Conservation (phyloP, 768 basidiomycete species). For the Agaricus blazei region DNA sequence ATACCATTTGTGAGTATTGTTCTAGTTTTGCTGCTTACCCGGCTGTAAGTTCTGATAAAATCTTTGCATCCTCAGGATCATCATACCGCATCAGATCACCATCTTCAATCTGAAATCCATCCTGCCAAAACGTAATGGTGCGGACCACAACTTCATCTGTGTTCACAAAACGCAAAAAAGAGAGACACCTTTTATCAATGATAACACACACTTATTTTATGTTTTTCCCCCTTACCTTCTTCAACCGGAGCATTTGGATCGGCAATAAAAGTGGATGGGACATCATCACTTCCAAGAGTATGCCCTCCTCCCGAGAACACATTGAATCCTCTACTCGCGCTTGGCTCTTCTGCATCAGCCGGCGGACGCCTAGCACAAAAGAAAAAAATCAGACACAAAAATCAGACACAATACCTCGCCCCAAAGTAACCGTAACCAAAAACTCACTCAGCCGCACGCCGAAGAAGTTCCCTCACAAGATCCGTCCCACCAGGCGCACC, state of each 20-base stretch:
- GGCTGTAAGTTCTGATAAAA: conserved; percentile 72
- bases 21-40: conserved; percentile 42
- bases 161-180: no score
- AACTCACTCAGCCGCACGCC: conserved; percentile 76
- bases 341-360: conserved; percentile 11
- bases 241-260: conserved; percentile 50
- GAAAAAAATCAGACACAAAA: neutral
- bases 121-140: conserved; percentile 84
- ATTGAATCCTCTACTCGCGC: conserved; percentile 6
- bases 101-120: conserved; percentile 91
- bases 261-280: conserved; percentile 69
- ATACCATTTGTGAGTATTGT: no score
- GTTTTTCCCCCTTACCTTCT: conserved; percentile 18
- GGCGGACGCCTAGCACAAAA: conserved; percentile 17
- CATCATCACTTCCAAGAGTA: conserved; percentile 87
- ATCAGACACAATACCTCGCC: no score
- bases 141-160: conserved; percentile 59
- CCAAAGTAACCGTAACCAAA: neutral
- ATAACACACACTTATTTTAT: neutral
- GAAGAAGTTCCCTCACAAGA: conserved; percentile 67
- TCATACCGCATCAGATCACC: conserved; percentile 83
- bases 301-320: conserved; percentile 73
- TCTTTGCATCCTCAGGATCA: conserved; percentile 62
- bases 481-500: conserved; percentile 41
- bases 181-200: no score